Conservation (phyloP, 2,329 filamentous ascomycete species). For the Neofusicoccum cordaticola region DNA sequence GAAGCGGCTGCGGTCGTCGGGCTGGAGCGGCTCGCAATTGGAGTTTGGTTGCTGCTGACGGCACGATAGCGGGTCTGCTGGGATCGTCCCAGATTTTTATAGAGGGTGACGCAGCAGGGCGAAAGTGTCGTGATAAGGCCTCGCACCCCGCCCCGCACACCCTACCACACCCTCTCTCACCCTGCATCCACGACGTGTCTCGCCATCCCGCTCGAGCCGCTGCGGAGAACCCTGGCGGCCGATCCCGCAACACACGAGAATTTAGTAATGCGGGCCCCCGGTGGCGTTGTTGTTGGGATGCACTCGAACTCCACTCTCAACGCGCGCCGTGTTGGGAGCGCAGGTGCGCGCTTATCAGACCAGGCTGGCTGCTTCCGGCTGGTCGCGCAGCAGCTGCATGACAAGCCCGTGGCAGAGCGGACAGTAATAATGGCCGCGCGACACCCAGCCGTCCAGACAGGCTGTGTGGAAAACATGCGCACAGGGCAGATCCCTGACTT, state of each 20-base stretch:
- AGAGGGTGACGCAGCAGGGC: neutral
- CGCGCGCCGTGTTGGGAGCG: too few species aligned
- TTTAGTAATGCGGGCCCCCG: neutral
- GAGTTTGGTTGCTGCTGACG: neutral
- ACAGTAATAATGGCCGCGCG: neutral
- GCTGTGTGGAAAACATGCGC: neutral
- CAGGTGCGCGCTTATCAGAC: neutral
- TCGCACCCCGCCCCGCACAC: neutral
- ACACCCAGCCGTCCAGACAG: constrained; percentile 1
- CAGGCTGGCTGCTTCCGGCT: neutral
- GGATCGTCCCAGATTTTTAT: neutral
- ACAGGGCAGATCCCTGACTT: neutral
- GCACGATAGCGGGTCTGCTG: neutral
- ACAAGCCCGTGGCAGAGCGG: constrained; percentile 3
- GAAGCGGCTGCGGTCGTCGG: too few species aligned
- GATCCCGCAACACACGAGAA: neutral
- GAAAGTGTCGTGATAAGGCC: neutral
- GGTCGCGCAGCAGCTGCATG: neutral
- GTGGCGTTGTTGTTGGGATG: constrained; percentile 2
- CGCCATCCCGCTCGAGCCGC: neutral
- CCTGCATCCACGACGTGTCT: neutral
- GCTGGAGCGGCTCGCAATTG: too few species aligned
- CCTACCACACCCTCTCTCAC: neutral
- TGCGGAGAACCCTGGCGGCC: neutral
- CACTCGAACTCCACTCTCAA: neutral